phyloP scores from a whole-genome alignment of 768 basidiomycete genomes.

The Russula lepida region DNA sequence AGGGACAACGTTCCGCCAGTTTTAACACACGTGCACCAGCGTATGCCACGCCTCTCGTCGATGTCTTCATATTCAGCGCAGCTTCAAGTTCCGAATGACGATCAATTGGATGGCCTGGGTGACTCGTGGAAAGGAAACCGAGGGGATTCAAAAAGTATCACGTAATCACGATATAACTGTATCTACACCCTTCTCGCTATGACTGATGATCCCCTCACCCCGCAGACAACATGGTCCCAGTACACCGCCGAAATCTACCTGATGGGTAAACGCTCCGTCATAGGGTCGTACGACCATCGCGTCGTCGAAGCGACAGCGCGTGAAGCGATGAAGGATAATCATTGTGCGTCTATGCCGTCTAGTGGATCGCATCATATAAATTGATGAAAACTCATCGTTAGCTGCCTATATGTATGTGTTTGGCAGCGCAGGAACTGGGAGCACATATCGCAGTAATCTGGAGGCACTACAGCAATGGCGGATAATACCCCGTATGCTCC shows the following conservation, averaged over 20 bases:
- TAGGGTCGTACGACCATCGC: conserved; percentile 54
- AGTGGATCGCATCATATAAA: neutral
- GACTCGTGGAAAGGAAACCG: too few species aligned
- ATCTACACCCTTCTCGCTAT: neutral
- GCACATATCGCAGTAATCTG: conserved; percentile 60
- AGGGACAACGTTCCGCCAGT: too few species aligned
- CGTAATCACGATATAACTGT: too few species aligned
- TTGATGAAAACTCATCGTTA: conserved; percentile 24
- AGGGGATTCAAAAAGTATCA: too few species aligned
- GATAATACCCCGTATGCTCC: conserved; percentile 77
- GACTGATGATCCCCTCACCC: neutral
- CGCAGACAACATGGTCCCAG: conserved; percentile 9
- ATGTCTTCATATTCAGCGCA: too few species aligned
- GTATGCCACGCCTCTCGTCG: too few species aligned
- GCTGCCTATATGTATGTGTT: conserved; percentile 67
- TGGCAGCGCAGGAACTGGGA: conserved; percentile 65
- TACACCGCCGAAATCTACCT: neutral
- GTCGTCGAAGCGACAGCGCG: conserved; percentile 61
- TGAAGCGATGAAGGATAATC: conserved; percentile 50
- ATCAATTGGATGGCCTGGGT: too few species aligned
- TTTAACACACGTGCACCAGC: too few species aligned
- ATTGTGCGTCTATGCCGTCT: conserved; percentile 33
- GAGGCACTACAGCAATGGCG: conserved; percentile 56
- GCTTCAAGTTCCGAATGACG: too few species aligned
- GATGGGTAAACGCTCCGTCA: neutral